Percentiles rank a stretch among this genome's conserved stretches.
Conservation (phyloP, 192 early-diverging fungal genomes). For the Coemansia sp. region DNA sequence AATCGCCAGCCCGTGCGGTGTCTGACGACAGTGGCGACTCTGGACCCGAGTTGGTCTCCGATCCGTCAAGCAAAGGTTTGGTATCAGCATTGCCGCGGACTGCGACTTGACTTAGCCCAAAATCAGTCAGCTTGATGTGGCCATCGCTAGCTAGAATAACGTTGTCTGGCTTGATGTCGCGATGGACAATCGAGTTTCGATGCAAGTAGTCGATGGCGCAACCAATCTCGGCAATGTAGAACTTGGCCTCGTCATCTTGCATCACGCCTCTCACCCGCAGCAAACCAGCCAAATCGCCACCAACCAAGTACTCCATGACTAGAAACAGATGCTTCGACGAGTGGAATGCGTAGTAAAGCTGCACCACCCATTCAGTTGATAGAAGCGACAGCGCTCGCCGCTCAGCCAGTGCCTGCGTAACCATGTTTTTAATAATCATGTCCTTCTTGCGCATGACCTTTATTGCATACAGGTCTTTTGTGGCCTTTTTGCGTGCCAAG, state of each 20-base stretch:
- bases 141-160: constrained; percentile 83
- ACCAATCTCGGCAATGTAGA: constrained; percentile 88
- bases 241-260: constrained; percentile 72
- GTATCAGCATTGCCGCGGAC: constrained; percentile 41
- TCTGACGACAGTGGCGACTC: constrained; percentile 19
- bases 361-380: constrained; percentile 81
- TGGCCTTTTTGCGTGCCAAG: constrained; percentile 77
- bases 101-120: constrained; percentile 84
- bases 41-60: constrained; percentile 3
- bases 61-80: constrained; percentile 26
- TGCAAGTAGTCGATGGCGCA: constrained; percentile 90
- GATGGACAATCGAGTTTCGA: constrained; percentile 81
- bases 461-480: constrained; percentile 85
- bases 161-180: constrained; percentile 79
- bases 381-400: constrained; percentile 76
- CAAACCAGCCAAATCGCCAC: constrained; percentile 78
- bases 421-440: constrained; percentile 95
- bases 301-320: constrained; percentile 89
- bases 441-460: constrained; percentile 90
- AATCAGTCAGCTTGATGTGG: constrained; percentile 91
- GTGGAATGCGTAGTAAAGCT: constrained; percentile 89
- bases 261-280: constrained; percentile 72
- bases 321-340: constrained; percentile 83
- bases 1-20: constrained; percentile 15
- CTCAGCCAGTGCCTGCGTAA: constrained; percentile 86